Conservation (phyloP, 1,139 yeast species). For the Taphrina flavorubra region DNA sequence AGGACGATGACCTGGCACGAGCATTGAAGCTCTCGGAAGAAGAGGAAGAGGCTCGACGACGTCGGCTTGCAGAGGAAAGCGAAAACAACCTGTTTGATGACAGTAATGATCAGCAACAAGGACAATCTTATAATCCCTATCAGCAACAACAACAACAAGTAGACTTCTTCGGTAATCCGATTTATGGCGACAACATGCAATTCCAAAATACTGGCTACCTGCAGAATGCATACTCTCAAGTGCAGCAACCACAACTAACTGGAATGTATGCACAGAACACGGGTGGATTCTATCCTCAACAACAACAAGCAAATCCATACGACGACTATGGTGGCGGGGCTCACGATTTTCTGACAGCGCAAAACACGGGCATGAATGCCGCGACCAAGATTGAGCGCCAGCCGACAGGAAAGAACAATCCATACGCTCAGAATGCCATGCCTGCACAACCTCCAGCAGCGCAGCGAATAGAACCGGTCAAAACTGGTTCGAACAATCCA, state of each 20-base stretch:
- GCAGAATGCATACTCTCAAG: slow-evolving; percentile 54
- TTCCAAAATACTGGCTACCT: slow-evolving; percentile 57
- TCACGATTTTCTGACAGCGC: slow-evolving; percentile 47
- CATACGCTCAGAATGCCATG: slow-evolving; percentile 67
- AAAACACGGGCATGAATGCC: slow-evolving; percentile 48
- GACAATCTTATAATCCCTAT: slow-evolving; percentile 47
- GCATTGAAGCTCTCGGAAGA: slow-evolving; percentile 85
- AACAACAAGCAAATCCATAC: slow-evolving; percentile 49
- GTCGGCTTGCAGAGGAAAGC: slow-evolving; percentile 44
- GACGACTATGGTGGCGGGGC: slow-evolving; percentile 47
- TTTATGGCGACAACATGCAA: slow-evolving; percentile 52
- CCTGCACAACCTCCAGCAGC: slow-evolving; percentile 52
- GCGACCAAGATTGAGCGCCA: slow-evolving; percentile 60
- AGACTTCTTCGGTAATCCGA: slow-evolving; percentile 83
- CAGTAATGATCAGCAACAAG: slow-evolving; percentile 52
- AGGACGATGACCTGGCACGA: slow-evolving; percentile 70
- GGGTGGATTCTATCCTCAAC: slow-evolving; percentile 50
- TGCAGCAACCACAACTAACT: slow-evolving; percentile 45
- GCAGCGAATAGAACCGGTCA: slow-evolving; percentile 61
- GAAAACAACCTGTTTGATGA: slow-evolving; percentile 52
- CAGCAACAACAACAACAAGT: slow-evolving; percentile 50
- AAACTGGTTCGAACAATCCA: slow-evolving; percentile 89
- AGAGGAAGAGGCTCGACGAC: slow-evolving; percentile 65
- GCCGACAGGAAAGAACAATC: slow-evolving; percentile 86
- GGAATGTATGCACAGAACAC: slow-evolving; percentile 52